phyloP scores from a whole-genome alignment of 2,329 filamentous ascomycete species.

The Aspergillus novoparasiticus region DNA sequence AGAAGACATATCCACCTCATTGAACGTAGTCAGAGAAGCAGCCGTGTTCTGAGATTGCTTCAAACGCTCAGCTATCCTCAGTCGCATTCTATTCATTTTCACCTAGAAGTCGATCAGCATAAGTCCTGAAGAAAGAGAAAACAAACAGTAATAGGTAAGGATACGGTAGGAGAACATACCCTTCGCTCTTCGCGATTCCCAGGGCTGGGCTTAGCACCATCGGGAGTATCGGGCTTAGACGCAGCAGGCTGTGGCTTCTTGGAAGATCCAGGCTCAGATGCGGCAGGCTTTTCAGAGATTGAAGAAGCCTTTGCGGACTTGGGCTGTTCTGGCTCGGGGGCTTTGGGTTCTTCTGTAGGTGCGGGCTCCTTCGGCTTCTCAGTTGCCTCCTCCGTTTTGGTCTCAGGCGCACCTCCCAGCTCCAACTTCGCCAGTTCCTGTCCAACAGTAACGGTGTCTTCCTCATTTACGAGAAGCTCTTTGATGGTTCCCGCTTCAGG shows the following conservation, averaged over 20 bases:
- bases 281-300: conserved; percentile 43
- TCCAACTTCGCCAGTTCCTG: conserved; percentile 89
- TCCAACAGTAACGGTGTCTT: conserved; percentile 92
- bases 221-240: conserved; percentile 23
- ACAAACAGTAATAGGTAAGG: background rate
- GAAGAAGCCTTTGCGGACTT: conserved; percentile 37
- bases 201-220: conserved; percentile 43
- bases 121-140: background rate
- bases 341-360: conserved; percentile 48
- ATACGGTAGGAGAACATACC: conserved; percentile 55
- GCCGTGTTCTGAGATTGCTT: conserved; percentile 99
- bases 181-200: conserved; percentile 85
- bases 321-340: conserved; percentile 32
- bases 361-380: conserved; percentile 64
- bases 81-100: conserved; percentile 99
- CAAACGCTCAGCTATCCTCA: conserved; percentile 93
- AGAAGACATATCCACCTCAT: conserved; percentile 98
- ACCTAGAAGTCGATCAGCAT: conserved; percentile 58
- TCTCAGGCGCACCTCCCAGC: conserved; percentile 66
- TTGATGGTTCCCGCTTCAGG: conserved; percentile 88
- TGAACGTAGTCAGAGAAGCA: conserved; percentile 95
- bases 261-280: conserved; percentile 32
- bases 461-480: conserved; percentile 87
- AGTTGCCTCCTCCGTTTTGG: conserved; percentile 58
- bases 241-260: conserved; percentile 24